A percentile compares a stretch with the other conserved stretches of the same genome.
phyloP scores from a whole-genome alignment of 208 protist species.

The Naegleria fowleri region DNA sequence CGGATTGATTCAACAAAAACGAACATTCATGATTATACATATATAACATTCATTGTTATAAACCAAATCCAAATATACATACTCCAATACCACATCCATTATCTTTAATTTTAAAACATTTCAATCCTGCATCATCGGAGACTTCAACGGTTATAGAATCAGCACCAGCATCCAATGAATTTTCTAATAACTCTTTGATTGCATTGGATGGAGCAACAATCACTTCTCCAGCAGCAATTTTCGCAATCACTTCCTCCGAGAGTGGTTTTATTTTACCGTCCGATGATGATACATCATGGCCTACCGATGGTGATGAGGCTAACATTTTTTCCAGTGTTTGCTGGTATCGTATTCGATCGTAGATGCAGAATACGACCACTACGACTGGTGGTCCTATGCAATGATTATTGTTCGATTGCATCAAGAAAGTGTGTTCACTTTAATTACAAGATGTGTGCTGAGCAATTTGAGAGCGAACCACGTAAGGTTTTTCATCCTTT shows the following conservation, averaged over 20 bases:
- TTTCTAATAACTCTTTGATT: constrained; percentile 97
- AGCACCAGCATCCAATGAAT: constrained; percentile 87
- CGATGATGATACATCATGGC: not conserved
- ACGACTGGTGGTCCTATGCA: no score
- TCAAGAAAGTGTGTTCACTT: no score
- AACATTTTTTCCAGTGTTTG: no score
- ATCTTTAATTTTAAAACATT: constrained; percentile 91
- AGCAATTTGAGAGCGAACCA: no score
- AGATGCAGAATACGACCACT: no score
- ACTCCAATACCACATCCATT: constrained; percentile 90
- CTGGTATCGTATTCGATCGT: no score
- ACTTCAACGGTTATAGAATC: constrained; percentile 74
- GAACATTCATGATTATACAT: not conserved
- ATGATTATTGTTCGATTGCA: no score
- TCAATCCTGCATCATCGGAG: constrained; percentile 81
- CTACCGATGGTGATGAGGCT: no score
- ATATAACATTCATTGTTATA: not conserved
- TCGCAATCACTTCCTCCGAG: constrained; percentile 83
- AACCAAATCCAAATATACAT: constrained; percentile 42
- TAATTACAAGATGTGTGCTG: no score
- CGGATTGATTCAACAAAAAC: not conserved
- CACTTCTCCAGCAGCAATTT: constrained; percentile 96
- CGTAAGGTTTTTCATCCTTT: no score
- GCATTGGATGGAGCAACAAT: constrained; percentile 92
- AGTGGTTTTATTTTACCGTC: constrained; percentile 70